Conservation (phyloP, 202 grass and related monocot genomes). For the Dendrocalamus latiflorus region DNA sequence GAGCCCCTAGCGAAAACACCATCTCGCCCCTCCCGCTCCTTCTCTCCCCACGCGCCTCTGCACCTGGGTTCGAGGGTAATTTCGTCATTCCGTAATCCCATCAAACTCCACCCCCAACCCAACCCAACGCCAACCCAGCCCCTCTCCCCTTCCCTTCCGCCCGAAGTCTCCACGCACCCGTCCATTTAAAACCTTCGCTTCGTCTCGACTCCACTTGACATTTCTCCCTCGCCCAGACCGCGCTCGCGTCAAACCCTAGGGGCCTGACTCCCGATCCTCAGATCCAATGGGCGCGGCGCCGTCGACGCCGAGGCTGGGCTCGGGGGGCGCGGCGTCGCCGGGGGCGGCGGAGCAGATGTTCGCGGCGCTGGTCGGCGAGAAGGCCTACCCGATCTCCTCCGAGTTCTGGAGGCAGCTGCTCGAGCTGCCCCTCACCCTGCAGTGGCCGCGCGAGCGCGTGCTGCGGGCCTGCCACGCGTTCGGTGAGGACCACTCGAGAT, state of each 20-base stretch:
- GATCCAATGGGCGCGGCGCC: slow-evolving; percentile 73
- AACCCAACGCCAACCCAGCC: slow-evolving; percentile 17
- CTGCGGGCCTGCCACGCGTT: slow-evolving; percentile 88
- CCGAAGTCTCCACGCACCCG: slow-evolving; percentile 34
- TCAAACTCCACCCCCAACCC: slow-evolving; percentile 24
- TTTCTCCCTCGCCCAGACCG: neutral
- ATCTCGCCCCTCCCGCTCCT: neutral
- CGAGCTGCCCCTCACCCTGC: slow-evolving; percentile 78
- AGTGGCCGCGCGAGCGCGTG: slow-evolving; percentile 90
- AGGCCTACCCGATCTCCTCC: slow-evolving; percentile 71
- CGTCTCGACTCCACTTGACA: slow-evolving; percentile 38
- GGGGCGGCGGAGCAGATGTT: slow-evolving; percentile 77
- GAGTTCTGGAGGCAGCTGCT: slow-evolving; percentile 97
- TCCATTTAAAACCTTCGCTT: slow-evolving; percentile 56
- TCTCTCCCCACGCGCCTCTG: too few relatives aligned
- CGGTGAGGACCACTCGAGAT: slow-evolving; percentile 53
- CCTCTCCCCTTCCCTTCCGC: slow-evolving; percentile 4
- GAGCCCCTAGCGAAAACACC: neutral
- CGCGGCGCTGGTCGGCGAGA: slow-evolving; percentile 67
- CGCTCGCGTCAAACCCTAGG: slow-evolving; percentile 47
- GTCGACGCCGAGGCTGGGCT: slow-evolving; percentile 63
- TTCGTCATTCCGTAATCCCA: neutral
- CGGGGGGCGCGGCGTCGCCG: slow-evolving; percentile 29
- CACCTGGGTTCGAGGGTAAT: neutral
- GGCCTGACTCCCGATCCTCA: neutral